Percentiles rank a stretch among this genome's conserved stretches.
phyloP scores from a whole-genome alignment of 225 moss, liverwort and hornwort species.

The Takakia lepidozioides region DNA sequence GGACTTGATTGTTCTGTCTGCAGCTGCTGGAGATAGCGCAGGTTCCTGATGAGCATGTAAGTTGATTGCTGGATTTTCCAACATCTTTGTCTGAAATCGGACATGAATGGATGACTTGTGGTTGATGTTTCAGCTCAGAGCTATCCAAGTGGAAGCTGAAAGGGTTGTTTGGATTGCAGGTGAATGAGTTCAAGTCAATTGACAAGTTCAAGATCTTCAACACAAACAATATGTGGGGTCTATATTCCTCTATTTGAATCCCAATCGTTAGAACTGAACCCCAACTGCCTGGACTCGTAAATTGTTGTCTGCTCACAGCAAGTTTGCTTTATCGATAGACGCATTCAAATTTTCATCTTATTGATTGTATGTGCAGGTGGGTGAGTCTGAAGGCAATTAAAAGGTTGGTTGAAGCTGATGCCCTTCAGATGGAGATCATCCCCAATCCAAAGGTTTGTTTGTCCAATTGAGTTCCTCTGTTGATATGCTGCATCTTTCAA shows the following conservation, averaged over 20 bases:
- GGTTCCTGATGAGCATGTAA: constrained; percentile 87
- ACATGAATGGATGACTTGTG: too few species aligned
- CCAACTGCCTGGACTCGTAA: too few species aligned
- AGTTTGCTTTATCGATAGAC: too few species aligned
- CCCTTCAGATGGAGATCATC: constrained; percentile 97
- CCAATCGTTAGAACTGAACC: too few species aligned
- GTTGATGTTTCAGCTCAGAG: too few species aligned
- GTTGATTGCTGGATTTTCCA: constrained; percentile 7
- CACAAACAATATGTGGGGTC: constrained; percentile 85
- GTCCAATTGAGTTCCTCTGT: too few species aligned
- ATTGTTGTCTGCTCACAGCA: too few species aligned
- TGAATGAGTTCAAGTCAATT: constrained; percentile 94
- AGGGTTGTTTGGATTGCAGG: constrained; percentile 30
- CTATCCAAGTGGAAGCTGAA: too few species aligned
- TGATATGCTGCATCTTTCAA: too few species aligned
- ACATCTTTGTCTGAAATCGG: neutral
- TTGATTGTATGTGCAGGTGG: constrained; percentile 55
- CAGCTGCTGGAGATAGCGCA: constrained; percentile 99
- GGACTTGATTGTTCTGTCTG: too few species aligned
- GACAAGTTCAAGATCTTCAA: constrained; percentile 99
- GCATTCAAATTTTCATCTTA: too few species aligned
- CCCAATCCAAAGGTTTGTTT: constrained; percentile 85
- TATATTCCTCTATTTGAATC: too few species aligned
- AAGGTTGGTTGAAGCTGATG: constrained; percentile 77
- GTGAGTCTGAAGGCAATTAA: constrained; percentile 91